Base-by-base conservation (phyloP, 2,329 filamentous ascomycete species). In the Fusarium sp. region DNA sequence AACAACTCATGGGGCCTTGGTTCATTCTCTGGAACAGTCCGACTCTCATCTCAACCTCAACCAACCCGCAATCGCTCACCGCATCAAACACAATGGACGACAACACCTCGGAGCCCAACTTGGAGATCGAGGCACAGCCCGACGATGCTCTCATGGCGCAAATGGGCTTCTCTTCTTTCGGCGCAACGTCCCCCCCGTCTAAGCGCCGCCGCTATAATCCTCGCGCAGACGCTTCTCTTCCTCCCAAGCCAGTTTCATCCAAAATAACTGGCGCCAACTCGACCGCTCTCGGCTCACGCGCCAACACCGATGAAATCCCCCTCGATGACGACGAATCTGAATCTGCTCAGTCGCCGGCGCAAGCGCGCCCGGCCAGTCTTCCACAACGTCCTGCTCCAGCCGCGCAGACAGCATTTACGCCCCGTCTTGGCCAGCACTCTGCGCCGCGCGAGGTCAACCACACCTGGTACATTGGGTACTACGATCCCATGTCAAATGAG, bases 101-200 rank as follows among this genome's bases (percentile, higher is more conserved):
- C 52, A 41, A 65, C 7, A 28, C 48, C 7, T 16, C 48, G 28
- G 46, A 34, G 65, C 50, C 52, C 18, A 40, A 34, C 23, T 44
- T 43, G 36, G 64, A 62, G 23, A 52, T 55, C 40, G 68, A 66
- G 13, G 18, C 47, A n/a, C 23, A 23, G 23, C 30, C 34, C 51
- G 60, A 75, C 56, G 65, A 87, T 51, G 81, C 82, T 43, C 87
- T 87, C 55, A 89, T 93, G 78, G 90, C 90, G 23, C 87, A 88
- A 43, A 86, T 94, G 90, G 92, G 92, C 68, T 94, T 94, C 79
- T 87, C 90, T 9, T 86, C 88, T 61, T 95, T 95, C 76, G 92
- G 92, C 70, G 79, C 81, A 10, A 83, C 87, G 71, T 77, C 82
- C 3, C 82, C 86, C 4, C 82, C 86, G 2, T 84, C 84, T 44